phyloP scores from a whole-genome alignment of 164 flowering plant genomes.

The Macadamia integrifolia region DNA sequence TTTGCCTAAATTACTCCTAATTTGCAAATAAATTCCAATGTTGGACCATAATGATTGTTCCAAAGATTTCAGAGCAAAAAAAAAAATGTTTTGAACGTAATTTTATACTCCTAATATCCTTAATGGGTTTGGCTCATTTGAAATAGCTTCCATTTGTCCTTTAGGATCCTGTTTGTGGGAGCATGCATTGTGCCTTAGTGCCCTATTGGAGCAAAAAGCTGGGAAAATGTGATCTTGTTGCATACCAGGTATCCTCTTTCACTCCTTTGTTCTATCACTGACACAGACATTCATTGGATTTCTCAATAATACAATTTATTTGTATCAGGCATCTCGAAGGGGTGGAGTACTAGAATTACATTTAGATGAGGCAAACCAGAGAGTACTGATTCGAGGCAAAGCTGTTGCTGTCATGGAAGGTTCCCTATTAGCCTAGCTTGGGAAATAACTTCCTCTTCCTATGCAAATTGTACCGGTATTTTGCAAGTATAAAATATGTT shows the following conservation, averaged over 20 bases:
- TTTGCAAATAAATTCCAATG: too few relatives aligned
- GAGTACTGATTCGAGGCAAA: slow-evolving; percentile 62
- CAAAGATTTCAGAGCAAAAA: too few relatives aligned
- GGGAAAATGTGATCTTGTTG: slow-evolving; percentile 55
- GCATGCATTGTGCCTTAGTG: slow-evolving; percentile 75
- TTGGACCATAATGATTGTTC: too few relatives aligned
- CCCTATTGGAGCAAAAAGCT: slow-evolving; percentile 71
- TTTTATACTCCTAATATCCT: not conserved
- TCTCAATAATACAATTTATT: not conserved
- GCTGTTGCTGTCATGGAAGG: slow-evolving; percentile 48
- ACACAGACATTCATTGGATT: not conserved
- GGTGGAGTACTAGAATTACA: slow-evolving; percentile 59
- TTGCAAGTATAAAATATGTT: too few relatives aligned
- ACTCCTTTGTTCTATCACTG: not conserved
- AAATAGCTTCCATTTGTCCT: slow-evolving; percentile 2
- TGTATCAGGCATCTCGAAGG: slow-evolving; percentile 68
- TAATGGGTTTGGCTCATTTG: not conserved
- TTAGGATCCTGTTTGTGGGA: slow-evolving; percentile 88
- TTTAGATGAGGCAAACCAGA: slow-evolving; percentile 46
- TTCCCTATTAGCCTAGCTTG: too few relatives aligned
- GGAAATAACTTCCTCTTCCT: too few relatives aligned
- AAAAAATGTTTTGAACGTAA: not conserved
- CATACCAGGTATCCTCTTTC: slow-evolving; percentile 21
- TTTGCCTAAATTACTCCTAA: too few relatives aligned
- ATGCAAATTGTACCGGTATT: too few relatives aligned